These are phyloP conservation scores for Globisporangium spinosum DNA, from an alignment of 352 stramenopile species.

Conservation along the genomic window DNA sequence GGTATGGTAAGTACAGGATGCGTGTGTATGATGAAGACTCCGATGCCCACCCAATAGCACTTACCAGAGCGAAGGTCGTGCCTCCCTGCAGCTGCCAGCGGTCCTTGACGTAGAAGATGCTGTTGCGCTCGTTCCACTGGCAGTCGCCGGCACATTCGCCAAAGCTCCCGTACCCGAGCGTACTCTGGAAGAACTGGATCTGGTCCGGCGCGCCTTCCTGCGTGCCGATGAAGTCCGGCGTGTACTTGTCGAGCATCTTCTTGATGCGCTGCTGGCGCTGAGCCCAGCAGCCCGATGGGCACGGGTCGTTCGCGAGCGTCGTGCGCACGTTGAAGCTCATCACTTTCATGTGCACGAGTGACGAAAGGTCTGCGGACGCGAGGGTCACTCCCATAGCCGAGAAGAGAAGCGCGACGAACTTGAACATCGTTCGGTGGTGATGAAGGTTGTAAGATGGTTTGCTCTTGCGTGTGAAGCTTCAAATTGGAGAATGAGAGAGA, in stretches of 20 bases:
- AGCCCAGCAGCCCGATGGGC: constrained; percentile 59
- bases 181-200: constrained; percentile 41
- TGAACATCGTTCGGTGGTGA: background rate
- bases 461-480: background rate
- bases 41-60: background rate
- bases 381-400: background rate
- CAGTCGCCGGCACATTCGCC: constrained; percentile 63
- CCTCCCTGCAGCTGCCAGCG: constrained; percentile 39
- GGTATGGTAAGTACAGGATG: background rate
- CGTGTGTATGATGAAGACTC: background rate
- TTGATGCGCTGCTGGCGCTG: constrained; percentile 40
- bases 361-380: background rate
- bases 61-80: constrained; percentile 58
- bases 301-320: constrained; percentile 56
- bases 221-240: constrained; percentile 61
- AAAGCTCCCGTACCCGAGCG: constrained; percentile 38
- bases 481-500: constrained; percentile 2
- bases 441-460: background rate
- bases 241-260: constrained; percentile 38
- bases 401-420: background rate
- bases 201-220: constrained; percentile 61
- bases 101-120: constrained; percentile 55
- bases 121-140: constrained; percentile 56
- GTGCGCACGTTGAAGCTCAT: constrained; percentile 79
- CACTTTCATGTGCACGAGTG: constrained; percentile 30